Evolutionary conservation across 2,329 filamentous ascomycete species (phyloP).

Genomic region (Coniochaeta sp.): DNA sequence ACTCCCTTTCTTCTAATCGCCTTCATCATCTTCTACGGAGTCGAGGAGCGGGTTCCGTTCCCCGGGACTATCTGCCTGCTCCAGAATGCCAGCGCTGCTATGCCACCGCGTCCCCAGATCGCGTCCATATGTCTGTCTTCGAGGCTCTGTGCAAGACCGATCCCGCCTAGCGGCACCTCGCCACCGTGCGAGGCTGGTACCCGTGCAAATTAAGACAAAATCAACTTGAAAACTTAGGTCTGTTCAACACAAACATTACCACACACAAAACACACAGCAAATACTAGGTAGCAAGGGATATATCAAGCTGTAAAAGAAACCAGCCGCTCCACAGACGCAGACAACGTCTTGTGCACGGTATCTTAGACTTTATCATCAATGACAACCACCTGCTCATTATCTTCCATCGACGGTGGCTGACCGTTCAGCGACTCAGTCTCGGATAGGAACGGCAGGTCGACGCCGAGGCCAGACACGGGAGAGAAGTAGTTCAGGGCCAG

Average conservation of each 20-base stretch:
- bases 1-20: too few species aligned
- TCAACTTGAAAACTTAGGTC: not conserved
- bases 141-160: too few species aligned
- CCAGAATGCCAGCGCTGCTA: too few species aligned
- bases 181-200: too few species aligned
- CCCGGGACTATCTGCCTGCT: too few species aligned
- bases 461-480: conserved; percentile 8
- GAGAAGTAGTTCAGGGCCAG: conserved; percentile 4
- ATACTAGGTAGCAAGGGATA: not conserved
- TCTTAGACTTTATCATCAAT: not conserved
- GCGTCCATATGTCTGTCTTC: too few species aligned
- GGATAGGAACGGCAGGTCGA: conserved; percentile 7
- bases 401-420: not conserved
- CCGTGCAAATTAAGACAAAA: not conserved
- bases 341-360: not conserved
- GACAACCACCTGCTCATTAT: not conserved
- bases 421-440: conserved; percentile 6
- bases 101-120: too few species aligned
- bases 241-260: not conserved
- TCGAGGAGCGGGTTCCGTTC: too few species aligned
- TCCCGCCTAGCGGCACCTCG: too few species aligned
- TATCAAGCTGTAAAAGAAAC: not conserved
- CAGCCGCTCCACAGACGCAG: not conserved
- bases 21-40: too few species aligned
- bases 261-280: not conserved